Base-by-base conservation (phyloP, 352 stramenopile genomes). In the Elongisporangium senticosum region DNA sequence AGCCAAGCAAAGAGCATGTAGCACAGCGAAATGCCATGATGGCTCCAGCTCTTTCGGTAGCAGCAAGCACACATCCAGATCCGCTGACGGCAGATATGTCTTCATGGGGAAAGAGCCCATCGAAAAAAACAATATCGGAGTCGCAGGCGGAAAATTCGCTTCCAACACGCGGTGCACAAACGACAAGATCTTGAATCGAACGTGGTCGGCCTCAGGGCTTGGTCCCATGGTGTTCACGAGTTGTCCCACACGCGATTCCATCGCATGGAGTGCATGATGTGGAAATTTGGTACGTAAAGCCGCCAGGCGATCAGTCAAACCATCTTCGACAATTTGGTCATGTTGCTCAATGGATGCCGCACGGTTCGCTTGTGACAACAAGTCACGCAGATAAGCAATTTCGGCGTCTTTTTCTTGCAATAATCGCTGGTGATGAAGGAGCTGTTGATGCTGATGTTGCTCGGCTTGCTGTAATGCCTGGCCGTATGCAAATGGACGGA, bases 61-160 rank as follows among this genome's bases (percentile, higher is more conserved):
- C 49, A 96, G 72, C 1, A 95, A 69, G 51, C 81, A 95, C 55
- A 96, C 75, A 55, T 94, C 86, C 14, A 96, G 66, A 33, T 96
- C 87, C 11, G 88, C 89, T 0, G 87, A 87, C 4, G 89, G 89
- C 2, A 97, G 72, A 63, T 96, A 97, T 43, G 87, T 95, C 62
- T 95, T 94, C 74, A 96, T 92, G 7, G 89, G 87, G 47, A 93
- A 96, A 3, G 85, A 93, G 10, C 88, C 88, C 4, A 75, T 91
- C n/a, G 84, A 68, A 47, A 87, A 84, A 26, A 89, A 86, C 2
- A 90, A 50, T 7, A 82, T 68, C 5, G 78, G 68, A 13, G 67
- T 62, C 21, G 68, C 64, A 2, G 72, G 58, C 7, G 76, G 68
- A n/a, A 86, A 76, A 55, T 87, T 72, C 0, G 69, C 69, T 23